A percentile compares a stretch with the other conserved stretches of the same genome.
phyloP scores from a whole-genome alignment of 225 moss, liverwort and hornwort genomes.

The Physcomitrium patens region DNA sequence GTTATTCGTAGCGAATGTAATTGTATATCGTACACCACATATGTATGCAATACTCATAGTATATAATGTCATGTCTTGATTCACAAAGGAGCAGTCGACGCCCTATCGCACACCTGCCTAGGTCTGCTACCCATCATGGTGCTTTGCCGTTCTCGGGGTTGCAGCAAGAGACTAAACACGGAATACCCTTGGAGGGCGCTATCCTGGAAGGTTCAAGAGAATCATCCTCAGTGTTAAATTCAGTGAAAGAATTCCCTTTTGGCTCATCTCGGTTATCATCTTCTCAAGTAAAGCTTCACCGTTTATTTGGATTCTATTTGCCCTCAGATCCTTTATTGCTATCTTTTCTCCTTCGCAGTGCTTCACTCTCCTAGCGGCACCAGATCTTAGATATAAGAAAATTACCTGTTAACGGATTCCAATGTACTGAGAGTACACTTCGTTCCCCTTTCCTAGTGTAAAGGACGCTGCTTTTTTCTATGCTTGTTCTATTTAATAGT shows the following conservation, averaged over 20 bases:
- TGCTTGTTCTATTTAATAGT: background rate
- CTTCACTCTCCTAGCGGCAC: slow-evolving; percentile 8
- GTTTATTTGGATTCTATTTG: background rate
- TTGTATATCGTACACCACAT: background rate
- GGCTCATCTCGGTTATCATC: slow-evolving; percentile 37
- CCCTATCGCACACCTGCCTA: slow-evolving; percentile 40
- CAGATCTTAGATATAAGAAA: slow-evolving; percentile 9
- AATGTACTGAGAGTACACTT: background rate
- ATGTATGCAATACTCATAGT: slow-evolving; percentile 22
- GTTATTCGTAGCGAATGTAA: background rate
- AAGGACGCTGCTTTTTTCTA: background rate
- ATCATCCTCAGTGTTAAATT: slow-evolving; percentile 17
- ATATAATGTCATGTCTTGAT: slow-evolving; percentile 10
- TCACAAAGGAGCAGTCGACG: slow-evolving; percentile 40
- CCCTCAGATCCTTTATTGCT: slow-evolving; percentile 11
- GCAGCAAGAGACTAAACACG: slow-evolving; percentile 31
- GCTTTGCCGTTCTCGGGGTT: slow-evolving; percentile 35
- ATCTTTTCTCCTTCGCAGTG: background rate
- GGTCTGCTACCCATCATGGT: slow-evolving; percentile 52
- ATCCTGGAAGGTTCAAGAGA: slow-evolving; percentile 30
- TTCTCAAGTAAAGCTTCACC: slow-evolving; percentile 39
- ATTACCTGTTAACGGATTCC: background rate
- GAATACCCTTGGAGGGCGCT: slow-evolving; percentile 28
- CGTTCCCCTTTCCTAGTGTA: background rate
- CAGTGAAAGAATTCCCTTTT: slow-evolving; percentile 31